Base-by-base conservation (phyloP, 2,329 filamentous ascomycete genomes). In the Fusarium sp. region DNA sequence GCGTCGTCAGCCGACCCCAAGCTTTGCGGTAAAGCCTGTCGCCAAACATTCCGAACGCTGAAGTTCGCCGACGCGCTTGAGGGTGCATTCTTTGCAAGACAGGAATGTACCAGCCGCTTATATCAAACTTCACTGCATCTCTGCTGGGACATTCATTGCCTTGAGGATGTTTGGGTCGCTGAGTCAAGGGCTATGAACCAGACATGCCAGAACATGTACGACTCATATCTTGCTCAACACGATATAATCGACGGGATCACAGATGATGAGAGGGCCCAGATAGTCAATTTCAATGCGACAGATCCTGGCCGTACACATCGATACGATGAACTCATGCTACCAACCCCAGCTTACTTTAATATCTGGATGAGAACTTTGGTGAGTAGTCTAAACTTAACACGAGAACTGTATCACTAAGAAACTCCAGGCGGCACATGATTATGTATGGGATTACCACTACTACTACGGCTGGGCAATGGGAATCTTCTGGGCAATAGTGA, bases 31-130 rank as follows among this genome's bases (percentile, higher is more conserved):
- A 64, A 58, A 13, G 61, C 59, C 7, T 64, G 61, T 18, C 59
- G 61, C 9, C 61, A 64, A 50, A 64, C 61, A 4, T 64, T 58
- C 34, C 59, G 61, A 12, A 64, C 51, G 9, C 45, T 64, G n/a
- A 41, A 55, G 16, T 64, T 64, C n/a, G 21, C 27, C 18, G 61
- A 64, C 20, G 45, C 61, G 3, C 61, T 45, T 11, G n/a, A 56
- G 4, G 59, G 59, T 4, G 40, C 41, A 1, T 64, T 64, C 16
- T 64, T 64, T 8, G n/a, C 50, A 1, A 55, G 40, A 3, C 59
- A 64, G 3, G 61, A 64, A 28, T 64, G 61, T 7, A 50, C 20
- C 1, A 64, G 61, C 3, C 45, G 14, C 2, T 14, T 50, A 5
- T 64, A 64, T 4, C 61, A 64, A 3, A 57, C n/a, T 2, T 64